phyloP scores from a whole-genome alignment of 768 basidiomycete genomes.

The Xerocomellus dryophilus region DNA sequence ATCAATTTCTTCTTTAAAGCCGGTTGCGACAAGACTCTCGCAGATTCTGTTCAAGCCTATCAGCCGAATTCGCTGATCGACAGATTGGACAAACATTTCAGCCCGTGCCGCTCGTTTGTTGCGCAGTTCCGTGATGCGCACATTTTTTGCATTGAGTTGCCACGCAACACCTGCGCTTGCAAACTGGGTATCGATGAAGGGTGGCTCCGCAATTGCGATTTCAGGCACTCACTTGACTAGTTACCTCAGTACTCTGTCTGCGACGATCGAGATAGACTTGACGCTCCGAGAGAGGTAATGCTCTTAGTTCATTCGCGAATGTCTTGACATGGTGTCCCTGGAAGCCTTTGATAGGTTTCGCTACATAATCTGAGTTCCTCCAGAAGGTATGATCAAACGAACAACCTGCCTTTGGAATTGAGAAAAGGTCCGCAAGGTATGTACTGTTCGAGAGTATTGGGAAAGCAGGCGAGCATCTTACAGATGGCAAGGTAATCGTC shows the following conservation, averaged over 20 bases:
- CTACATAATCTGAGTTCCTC: slow-evolving; percentile 13
- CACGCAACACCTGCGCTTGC: slow-evolving; percentile 25
- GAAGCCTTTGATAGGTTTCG: slow-evolving; percentile 21
- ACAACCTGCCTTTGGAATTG: slow-evolving; percentile 19
- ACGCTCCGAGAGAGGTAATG: slow-evolving; percentile 14
- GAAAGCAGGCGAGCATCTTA: slow-evolving; percentile 5
- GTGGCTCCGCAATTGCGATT: not conserved
- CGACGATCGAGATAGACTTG: slow-evolving; percentile 19
- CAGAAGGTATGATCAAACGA: not conserved
- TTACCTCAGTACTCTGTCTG: slow-evolving; percentile 7
- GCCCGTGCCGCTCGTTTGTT: slow-evolving; percentile 26
- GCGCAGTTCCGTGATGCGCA: slow-evolving; percentile 19
- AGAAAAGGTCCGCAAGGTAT: slow-evolving; percentile 28
- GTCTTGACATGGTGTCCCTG: slow-evolving; percentile 17
- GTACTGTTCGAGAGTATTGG: slow-evolving; percentile 19
- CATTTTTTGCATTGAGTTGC: slow-evolving; percentile 20
- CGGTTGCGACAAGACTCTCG: slow-evolving; percentile 13
- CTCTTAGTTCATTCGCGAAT: slow-evolving; percentile 14
- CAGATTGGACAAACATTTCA: slow-evolving; percentile 21
- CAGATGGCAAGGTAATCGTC: slow-evolving; percentile 6
- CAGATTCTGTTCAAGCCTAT: slow-evolving; percentile 19
- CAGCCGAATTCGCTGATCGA: not conserved
- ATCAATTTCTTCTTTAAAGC: slow-evolving; percentile 28
- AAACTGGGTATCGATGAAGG: slow-evolving; percentile 25
- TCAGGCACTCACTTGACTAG: slow-evolving; percentile 11